Evolutionary conservation across 2,329 filamentous ascomycete species (phyloP), one percentile per base, ranked within the genome.

Genomic region (Scedosporium apiospermum): DNA sequence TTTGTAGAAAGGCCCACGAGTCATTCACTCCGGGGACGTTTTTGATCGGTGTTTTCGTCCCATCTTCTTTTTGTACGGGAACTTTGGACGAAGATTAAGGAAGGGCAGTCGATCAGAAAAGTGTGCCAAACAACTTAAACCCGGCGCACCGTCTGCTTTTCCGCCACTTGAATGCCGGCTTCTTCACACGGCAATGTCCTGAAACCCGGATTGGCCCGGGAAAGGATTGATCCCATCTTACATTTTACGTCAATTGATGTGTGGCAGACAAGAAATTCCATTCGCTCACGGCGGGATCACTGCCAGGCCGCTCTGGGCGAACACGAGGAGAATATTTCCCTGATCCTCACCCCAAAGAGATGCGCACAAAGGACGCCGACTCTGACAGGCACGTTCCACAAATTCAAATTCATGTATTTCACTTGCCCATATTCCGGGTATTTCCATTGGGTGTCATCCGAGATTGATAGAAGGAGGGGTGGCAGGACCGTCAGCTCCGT

Each of bases 371-470:
- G 34, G 34, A 38, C 34, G 34, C 34, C 34, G 34, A 38, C 34
- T 38, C 9, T 38, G 34, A 38, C 3, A 10, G 34, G 10, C 34
- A 38, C 10, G 10, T 38, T 38, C 34, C 34, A 12, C 34, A 38
- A 38, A 34, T 34, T 38, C 34, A 34, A 34, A 38, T 38, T 38
- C 10, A 38, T 38, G 34, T 30, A 57, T 57, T 23, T 57, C 30
- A 23, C 23, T 16, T 58, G 27, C 55, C 55, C 26, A 34, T 41
- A 18, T 58, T 58, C 55, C 55, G 55, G 55, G 55, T 58, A 58
- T 18, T 58, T 58, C 34, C 55, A 58, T 58, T 58, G 55, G 55
- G 34, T 58, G 55, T 23, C 55, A 41, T 26, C 27, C 55, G 55
- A 58, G 55, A 38, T 57, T 34, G 55, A 58, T n/a, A 16, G 16